phyloP scores from a whole-genome alignment of 2,329 filamentous ascomycete species.

The Trichoderma brevicompactum region DNA sequence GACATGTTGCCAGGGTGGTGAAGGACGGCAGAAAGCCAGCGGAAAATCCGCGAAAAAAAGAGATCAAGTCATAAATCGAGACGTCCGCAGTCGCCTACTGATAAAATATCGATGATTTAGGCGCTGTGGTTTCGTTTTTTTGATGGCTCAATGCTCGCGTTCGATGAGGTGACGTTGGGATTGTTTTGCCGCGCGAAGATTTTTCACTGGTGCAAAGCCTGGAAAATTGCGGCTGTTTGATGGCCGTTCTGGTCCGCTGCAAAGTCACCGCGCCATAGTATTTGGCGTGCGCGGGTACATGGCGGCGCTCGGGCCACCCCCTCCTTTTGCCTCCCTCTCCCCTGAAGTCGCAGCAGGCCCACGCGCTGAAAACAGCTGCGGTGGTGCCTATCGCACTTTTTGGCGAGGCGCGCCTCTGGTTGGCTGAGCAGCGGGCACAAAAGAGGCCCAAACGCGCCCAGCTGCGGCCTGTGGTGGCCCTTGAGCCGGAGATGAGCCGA shows the following conservation, averaged over 20 bases:
- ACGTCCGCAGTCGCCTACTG: slow-evolving; percentile 60
- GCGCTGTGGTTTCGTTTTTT: slow-evolving; percentile 56
- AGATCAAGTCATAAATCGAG: slow-evolving; percentile 64
- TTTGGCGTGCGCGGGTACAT: slow-evolving; percentile 38
- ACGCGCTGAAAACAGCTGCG: slow-evolving; percentile 27
- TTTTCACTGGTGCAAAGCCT: slow-evolving; percentile 52
- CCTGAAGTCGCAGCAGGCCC: slow-evolving; percentile 26
- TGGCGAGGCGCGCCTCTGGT: slow-evolving; percentile 29
- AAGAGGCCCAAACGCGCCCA: slow-evolving; percentile 13
- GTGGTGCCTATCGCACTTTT: slow-evolving; percentile 20
- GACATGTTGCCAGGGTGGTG: slow-evolving; percentile 57
- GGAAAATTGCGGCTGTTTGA: slow-evolving; percentile 35
- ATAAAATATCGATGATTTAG: slow-evolving; percentile 54
- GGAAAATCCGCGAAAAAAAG: slow-evolving; percentile 67
- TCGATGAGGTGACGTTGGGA: slow-evolving; percentile 62
- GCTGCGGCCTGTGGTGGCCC: background rate
- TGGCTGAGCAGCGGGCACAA: slow-evolving; percentile 22
- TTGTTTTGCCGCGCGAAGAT: slow-evolving; percentile 59
- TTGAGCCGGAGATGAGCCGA: slow-evolving; percentile 20
- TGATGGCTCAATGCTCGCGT: slow-evolving; percentile 55
- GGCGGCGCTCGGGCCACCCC: slow-evolving; percentile 38
- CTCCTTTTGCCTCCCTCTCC: slow-evolving; percentile 39
- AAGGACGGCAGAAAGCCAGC: slow-evolving; percentile 49
- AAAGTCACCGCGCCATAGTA: slow-evolving; percentile 36
- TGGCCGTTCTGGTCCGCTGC: slow-evolving; percentile 34